Percentiles rank a stretch among this genome's conserved stretches.
phyloP scores from a whole-genome alignment of 2,329 filamentous ascomycete species.

The Pyricularia grisea region DNA sequence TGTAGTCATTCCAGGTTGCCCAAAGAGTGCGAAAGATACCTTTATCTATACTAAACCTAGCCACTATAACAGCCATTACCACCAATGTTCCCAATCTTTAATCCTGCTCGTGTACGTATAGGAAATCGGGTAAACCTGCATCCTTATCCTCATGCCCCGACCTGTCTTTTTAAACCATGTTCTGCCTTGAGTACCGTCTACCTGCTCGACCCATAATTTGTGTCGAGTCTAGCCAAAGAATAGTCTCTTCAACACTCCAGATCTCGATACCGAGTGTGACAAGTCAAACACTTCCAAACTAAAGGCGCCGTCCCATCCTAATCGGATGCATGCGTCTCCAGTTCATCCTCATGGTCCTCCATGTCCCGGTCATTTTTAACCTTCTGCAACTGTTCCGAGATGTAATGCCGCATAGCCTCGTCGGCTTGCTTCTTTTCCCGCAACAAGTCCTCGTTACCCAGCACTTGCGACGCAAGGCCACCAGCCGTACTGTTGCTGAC shows the following conservation, averaged over 20 bases:
- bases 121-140: background rate
- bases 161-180: background rate
- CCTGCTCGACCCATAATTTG: background rate
- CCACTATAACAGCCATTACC: background rate
- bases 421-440: slow-evolving; percentile 47
- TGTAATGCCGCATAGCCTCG: slow-evolving; percentile 69
- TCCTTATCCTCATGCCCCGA: background rate
- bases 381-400: slow-evolving; percentile 68
- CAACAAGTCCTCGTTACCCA: slow-evolving; percentile 41
- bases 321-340: slow-evolving; percentile 28
- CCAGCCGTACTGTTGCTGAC: slow-evolving; percentile 5
- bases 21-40: background rate
- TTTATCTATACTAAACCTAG: background rate
- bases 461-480: slow-evolving; percentile 22
- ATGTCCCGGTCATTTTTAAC: slow-evolving; percentile 50
- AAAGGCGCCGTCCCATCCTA: slow-evolving; percentile 2
- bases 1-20: background rate
- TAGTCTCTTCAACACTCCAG: background rate
- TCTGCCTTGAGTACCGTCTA: background rate
- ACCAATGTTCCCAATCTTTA: background rate
- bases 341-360: slow-evolving; percentile 33
- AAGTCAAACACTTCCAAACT: background rate
- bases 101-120: background rate
- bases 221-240: background rate
- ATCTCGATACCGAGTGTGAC: background rate